Base-by-base conservation (phyloP, 176 grass and related monocot species). In the Oryza nivara region DNA sequence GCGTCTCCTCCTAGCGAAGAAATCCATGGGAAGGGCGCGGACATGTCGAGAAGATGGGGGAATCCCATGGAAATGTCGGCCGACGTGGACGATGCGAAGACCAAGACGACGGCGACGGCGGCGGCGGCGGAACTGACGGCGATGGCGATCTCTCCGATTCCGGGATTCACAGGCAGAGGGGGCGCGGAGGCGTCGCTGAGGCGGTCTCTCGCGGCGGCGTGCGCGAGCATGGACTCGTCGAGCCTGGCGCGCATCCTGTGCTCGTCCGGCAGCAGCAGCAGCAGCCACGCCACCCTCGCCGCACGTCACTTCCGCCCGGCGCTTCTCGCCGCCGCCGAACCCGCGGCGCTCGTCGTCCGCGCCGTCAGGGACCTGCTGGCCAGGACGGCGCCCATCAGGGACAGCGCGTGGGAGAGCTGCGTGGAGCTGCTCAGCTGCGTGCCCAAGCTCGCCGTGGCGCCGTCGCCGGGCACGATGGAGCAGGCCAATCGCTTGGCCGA, bases 301-400 rank as follows among this genome's bases (percentile, higher is more conserved):
- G 43, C 49, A 48, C 15, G 70, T 25, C 58, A 73, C 9, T 76
- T 81, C 76, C 67, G 73, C 41, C 71, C 77, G 16, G 74, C 72
- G 6, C 77, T 84, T 67, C 73, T 76, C 20, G 9, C 34, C 56
- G 73, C 77, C 17, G 35, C 58, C 51, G 70, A 91, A 46, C 80
- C 80, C 2, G 72, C 72, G 67, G 84, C 74, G 4, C 66, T 79
- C 7, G 32, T 86, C 46, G 69, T 83, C 49, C 38, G 73, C 11
- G 86, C 74, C 67, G 73, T 88, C 16, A 61, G 86, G 20, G 86
- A 23, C 16, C 77, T 88, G 52, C 12, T 88, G 73, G 73, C 54
- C 80, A 43, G 43, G 1, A 1, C 73, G 14, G 52, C 5, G 67
- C 74, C 30, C 73, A 77, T 43, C 73, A 26, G 17, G 30, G 36